Percentiles rank a stretch among this genome's conserved stretches.
Conservation (phyloP, 2,329 filamentous ascomycete species). For the Claviceps arundinis region DNA sequence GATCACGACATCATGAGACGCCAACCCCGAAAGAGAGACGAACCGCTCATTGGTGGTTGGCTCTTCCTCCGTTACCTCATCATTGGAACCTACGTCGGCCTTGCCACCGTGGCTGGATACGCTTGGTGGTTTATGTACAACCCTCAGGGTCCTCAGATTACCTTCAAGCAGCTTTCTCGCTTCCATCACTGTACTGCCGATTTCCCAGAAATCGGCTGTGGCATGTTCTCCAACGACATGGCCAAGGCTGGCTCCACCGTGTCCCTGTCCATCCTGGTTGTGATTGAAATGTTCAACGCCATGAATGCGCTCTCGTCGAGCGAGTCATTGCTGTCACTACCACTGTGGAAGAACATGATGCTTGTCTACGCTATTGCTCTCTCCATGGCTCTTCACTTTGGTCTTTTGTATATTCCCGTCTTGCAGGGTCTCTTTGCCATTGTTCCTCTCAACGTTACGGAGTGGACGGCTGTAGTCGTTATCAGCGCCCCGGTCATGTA, state of each 20-base stretch:
- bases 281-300: conserved; percentile 99
- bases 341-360: conserved; percentile 98
- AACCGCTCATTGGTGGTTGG: conserved; percentile 87
- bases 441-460: conserved; percentile 66
- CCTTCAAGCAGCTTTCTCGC: conserved; percentile 75
- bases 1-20: conserved; percentile 97
- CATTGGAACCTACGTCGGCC: conserved; percentile 87
- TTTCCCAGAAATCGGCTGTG: conserved; percentile 81
- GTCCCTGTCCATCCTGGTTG: conserved; percentile 80
- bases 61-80: conserved; percentile 96
- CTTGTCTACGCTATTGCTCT: conserved; percentile 87
- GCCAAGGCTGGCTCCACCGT: conserved; percentile 86
- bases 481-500: conserved; percentile 90
- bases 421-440: conserved; percentile 85
- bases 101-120: conserved; percentile 90
- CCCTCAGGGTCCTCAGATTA: conserved; percentile 76
- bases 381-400: conserved; percentile 92
- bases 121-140: conserved; percentile 99
- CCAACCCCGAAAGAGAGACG: conserved; percentile 80
- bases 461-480: conserved; percentile 83
- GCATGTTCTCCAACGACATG: conserved; percentile 79
- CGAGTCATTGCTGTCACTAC: conserved; percentile 84
- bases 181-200: conserved; percentile 85
- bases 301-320: conserved; percentile 96
- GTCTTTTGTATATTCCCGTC: conserved; percentile 81